Conservation (phyloP, 2,329 filamentous ascomycete genomes). For the Fusarium sp. region DNA sequence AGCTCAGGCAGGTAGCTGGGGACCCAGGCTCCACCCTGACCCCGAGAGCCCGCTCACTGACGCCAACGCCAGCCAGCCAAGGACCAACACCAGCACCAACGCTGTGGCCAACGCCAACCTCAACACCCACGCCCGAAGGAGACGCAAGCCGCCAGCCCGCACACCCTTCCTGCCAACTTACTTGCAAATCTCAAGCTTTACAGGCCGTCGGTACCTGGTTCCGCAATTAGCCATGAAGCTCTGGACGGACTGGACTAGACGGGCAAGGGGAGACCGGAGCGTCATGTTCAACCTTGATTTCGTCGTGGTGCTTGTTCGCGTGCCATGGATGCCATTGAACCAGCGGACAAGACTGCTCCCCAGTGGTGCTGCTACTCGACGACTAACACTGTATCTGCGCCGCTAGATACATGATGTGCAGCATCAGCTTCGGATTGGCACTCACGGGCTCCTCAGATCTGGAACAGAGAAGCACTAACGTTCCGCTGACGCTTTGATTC, state of each 20-base stretch:
- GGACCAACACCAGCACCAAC: slow-evolving; percentile 15
- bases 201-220: slow-evolving; percentile 24
- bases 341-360: not conserved
- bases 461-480: slow-evolving; percentile 20
- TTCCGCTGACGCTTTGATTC: slow-evolving; percentile 34
- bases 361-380: not conserved
- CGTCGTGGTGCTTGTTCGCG: slow-evolving; percentile 11
- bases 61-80: slow-evolving; percentile 22
- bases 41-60: slow-evolving; percentile 28
- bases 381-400: slow-evolving; percentile 13
- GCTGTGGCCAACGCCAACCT: slow-evolving; percentile 12
- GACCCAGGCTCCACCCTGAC: slow-evolving; percentile 21
- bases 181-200: slow-evolving; percentile 21
- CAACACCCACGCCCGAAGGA: slow-evolving; percentile 19
- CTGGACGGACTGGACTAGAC: not conserved
- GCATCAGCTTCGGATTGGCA: slow-evolving; percentile 13
- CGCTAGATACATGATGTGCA: slow-evolving; percentile 24
- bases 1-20: slow-evolving; percentile 11
- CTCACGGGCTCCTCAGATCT: slow-evolving; percentile 25
- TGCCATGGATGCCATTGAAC: slow-evolving; percentile 6
- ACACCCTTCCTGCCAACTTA: slow-evolving; percentile 14
- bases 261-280: slow-evolving; percentile 4
- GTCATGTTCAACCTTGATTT: slow-evolving; percentile 9
- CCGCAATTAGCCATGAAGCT: not conserved
- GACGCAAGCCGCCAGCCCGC: slow-evolving; percentile 9